A percentile compares a stretch with the other conserved stretches of the same genome.
Evolutionary conservation across 106 monocot species (phyloP).

Genomic region (Dioscorea dumetorum): DNA sequence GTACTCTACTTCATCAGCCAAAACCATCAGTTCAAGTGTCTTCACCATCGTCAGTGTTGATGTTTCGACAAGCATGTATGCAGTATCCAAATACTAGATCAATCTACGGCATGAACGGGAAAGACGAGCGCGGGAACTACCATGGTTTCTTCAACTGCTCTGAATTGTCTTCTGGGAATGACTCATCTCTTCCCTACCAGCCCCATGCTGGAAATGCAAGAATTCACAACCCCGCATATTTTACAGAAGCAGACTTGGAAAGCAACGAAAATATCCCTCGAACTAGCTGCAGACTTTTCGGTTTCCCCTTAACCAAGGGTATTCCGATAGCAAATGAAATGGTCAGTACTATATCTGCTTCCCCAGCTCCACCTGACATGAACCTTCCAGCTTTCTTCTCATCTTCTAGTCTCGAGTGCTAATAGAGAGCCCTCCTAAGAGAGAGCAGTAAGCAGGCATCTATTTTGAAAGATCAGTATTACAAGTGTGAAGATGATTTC

Average conservation of each 20-base stretch:
- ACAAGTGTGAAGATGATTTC: no score
- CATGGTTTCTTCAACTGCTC: no score
- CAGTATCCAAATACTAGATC: conserved; percentile 1
- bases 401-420: no score
- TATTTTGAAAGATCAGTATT: no score
- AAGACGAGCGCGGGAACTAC: not conserved
- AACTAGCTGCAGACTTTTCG: conserved; percentile 73
- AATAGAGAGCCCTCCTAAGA: no score
- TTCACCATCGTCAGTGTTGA: conserved; percentile 70
- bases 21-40: conserved; percentile 38
- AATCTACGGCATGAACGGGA: not conserved
- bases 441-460: no score
- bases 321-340: conserved; percentile 19
- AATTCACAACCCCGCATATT: no score
- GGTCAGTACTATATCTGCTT: conserved; percentile 1
- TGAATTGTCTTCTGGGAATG: no score
- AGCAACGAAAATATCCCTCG: not conserved
- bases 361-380: conserved; percentile 1
- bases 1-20: conserved; percentile 14
- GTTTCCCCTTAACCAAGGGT: conserved; percentile 64
- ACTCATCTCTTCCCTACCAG: no score
- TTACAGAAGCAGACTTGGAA: not conserved
- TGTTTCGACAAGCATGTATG: conserved; percentile 44
- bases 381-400: no score
- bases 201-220: no score